phyloP scores from a whole-genome alignment of 139 green algal species.

The Coelastrella sp. region DNA sequence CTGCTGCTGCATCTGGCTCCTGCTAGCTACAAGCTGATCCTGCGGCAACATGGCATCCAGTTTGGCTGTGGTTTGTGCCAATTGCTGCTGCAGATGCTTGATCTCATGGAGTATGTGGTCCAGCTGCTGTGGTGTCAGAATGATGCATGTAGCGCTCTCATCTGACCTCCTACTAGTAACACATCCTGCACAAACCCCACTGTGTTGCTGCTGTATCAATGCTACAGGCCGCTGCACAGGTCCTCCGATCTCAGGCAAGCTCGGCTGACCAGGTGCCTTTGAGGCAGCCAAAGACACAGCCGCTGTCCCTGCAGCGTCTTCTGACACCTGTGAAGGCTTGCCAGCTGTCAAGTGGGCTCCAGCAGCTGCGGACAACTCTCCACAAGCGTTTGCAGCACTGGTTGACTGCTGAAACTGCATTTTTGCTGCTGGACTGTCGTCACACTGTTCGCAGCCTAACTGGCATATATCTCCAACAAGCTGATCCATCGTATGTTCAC shows the following conservation, averaged over 20 bases:
- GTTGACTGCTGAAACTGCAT: background rate
- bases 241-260: too few species aligned
- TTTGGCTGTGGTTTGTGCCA: background rate
- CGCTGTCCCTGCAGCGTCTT: too few species aligned
- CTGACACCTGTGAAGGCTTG: too few species aligned
- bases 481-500: too few species aligned
- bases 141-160: background rate
- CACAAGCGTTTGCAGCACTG: background rate
- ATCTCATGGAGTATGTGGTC: background rate
- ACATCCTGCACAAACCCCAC: too few species aligned
- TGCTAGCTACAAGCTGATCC: background rate
- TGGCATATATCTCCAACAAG: too few species aligned
- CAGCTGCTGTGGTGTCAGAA: conserved; percentile 10
- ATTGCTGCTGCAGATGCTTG: background rate
- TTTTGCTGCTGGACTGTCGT: background rate
- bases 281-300: too few species aligned
- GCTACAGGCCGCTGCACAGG: too few species aligned
- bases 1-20: background rate
- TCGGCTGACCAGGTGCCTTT: too few species aligned
- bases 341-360: too few species aligned
- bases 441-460: background rate
- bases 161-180: too few species aligned
- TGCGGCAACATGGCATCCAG: background rate
- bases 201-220: background rate
- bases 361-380: too few species aligned